Evolutionary conservation across 495 filamentous ascomycete species (phyloP).

Genomic region (Venustampulla echinocandica): DNA sequence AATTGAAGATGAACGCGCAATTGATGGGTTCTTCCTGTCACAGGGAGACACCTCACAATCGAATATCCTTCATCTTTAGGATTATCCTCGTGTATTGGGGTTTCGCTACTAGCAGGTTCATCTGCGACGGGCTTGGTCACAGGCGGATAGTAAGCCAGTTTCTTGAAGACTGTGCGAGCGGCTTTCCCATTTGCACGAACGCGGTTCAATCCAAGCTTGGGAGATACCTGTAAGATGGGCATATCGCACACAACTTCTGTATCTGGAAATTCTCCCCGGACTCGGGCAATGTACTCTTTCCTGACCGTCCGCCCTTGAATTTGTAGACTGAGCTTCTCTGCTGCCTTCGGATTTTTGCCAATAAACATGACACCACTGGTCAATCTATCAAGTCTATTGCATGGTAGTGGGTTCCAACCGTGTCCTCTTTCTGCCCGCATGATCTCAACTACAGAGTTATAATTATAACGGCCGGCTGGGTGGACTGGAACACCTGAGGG

Average conservation of each 20-base stretch:
- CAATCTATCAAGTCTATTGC: constrained; percentile 87
- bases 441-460: constrained; percentile 89
- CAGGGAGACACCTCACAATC: constrained; percentile 85
- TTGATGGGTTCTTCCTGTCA: constrained; percentile 93
- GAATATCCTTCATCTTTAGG: constrained; percentile 64
- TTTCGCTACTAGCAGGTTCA: constrained; percentile 4
- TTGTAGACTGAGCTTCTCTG: constrained; percentile 63
- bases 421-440: constrained; percentile 67
- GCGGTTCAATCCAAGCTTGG: constrained; percentile 88
- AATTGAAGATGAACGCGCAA: constrained; percentile 92
- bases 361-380: constrained; percentile 98
- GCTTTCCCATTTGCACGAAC: constrained; percentile 87
- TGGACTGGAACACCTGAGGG: constrained; percentile 92
- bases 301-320: constrained; percentile 68
- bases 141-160: constrained; percentile 74
- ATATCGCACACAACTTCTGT: constrained; percentile 79
- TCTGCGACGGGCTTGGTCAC: constrained; percentile 19
- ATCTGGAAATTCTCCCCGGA: constrained; percentile 83
- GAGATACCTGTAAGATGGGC: constrained; percentile 87
- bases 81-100: constrained; percentile 2
- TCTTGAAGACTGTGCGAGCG: constrained; percentile 82
- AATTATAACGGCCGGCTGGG: constrained; percentile 88
- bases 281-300: constrained; percentile 91
- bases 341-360: constrained; percentile 71
- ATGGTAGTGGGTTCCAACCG: constrained; percentile 68